Evolutionary conservation across 2,329 filamentous ascomycete species (phyloP), one percentile per base, ranked within the genome.

Genomic region (Talaromyces sp.): DNA sequence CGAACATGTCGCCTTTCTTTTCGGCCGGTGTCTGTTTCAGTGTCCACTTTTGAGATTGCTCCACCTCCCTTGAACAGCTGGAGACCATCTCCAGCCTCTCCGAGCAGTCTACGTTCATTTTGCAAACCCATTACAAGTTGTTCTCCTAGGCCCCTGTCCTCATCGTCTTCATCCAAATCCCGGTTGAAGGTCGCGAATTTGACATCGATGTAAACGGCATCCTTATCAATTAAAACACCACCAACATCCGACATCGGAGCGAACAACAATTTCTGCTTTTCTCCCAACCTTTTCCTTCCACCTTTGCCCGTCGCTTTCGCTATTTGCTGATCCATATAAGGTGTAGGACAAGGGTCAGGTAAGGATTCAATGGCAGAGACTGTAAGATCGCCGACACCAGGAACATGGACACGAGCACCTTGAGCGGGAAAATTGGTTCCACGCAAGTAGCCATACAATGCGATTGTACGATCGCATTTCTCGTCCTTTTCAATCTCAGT

Each of bases 221-320:
- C 94, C 61, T 96, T 96, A 65, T 99, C 94, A 53, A 99, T 93
- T 70, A 97, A 86, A 11, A 99, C 84, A 67, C 94, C 94, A 63
- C 92, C 95, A 35, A 96, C 91, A 74, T 99, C 94, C 25, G 92
- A 96, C 93, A 99, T 97, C 35, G 94, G 95, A 2, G 94, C 95
- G 73, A 97, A 95, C 5, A 99, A 78, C 66, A 95, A 85, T 77
- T 97, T 97, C 70, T 99, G 93, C 75, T 97, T 99, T 70, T 99
- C 94, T 33, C 95, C 94, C 13, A 99, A 77, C 58, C 92, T 83
- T 67, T 87, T 85, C 63, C 91, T 81, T 40, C 87, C 87, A 35
- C 86, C 86, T 73, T 96, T 96, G 2, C 93, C 93, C 0, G 87
- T 86, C 1, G 85, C 84, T 70, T 96, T 96, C 39, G 90, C 89